Percentiles rank a stretch among this genome's conserved stretches.
These are phyloP conservation scores for Actinomucor elegans DNA, from an alignment of 371 early-diverging fungal species.

Conservation along the genomic window DNA sequence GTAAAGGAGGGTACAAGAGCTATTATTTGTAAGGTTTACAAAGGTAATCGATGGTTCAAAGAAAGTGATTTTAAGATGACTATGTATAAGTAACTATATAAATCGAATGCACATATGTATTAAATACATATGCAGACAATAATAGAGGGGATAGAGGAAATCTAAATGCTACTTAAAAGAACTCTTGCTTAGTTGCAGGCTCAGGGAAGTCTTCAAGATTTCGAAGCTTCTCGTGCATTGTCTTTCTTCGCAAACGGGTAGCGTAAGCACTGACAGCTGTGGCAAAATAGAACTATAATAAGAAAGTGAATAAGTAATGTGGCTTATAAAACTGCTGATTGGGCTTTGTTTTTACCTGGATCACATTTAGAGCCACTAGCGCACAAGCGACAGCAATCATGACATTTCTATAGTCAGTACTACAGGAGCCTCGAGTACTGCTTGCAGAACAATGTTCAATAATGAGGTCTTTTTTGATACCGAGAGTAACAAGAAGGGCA, in stretches of 20 bases:
- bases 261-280: constrained; percentile 30
- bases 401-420: constrained; percentile 5
- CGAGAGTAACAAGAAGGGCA: constrained; percentile 15
- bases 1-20: constrained; percentile 1
- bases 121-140: not conserved
- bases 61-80: not conserved
- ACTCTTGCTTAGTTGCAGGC: constrained; percentile 20
- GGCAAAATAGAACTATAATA: constrained; percentile 24
- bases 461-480: constrained; percentile 5
- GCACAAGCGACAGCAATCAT: constrained; percentile 9
- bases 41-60: no score
- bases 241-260: constrained; percentile 28
- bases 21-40: constrained; percentile 1
- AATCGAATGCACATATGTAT: not conserved
- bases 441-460: constrained; percentile 5
- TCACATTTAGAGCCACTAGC: no score
- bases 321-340: constrained; percentile 5
- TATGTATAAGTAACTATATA: not conserved
- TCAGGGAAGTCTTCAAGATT: constrained; percentile 35
- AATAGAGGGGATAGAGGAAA: not conserved
- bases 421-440: constrained; percentile 16
- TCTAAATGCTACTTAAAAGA: constrained; percentile 6
- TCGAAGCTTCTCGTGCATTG: constrained; percentile 30
- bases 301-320: not conserved
- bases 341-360: constrained; percentile 31